phyloP scores from a whole-genome alignment of 257 asterid genomes.

The Fraxinus americana region DNA sequence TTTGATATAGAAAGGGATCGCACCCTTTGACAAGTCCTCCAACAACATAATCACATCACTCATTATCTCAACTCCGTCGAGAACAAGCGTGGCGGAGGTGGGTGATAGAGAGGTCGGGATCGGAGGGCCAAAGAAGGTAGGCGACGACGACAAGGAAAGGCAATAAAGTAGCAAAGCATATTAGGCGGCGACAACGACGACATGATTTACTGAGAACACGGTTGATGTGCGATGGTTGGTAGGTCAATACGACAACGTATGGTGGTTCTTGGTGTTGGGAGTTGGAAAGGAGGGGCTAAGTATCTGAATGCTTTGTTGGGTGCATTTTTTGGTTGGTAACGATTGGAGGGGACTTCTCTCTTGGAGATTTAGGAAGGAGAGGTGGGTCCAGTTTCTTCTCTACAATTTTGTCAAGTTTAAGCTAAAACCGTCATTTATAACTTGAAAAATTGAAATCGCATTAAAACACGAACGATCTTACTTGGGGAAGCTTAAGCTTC shows the following conservation, averaged over 20 bases:
- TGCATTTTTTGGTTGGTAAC: conserved; percentile 34
- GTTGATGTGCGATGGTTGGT: conserved; percentile 43
- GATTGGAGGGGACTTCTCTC: neutral
- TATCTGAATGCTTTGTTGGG: conserved; percentile 30
- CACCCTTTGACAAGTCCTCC: conserved; percentile 73
- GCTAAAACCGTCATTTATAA: too few species aligned
- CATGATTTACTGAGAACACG: conserved; percentile 40
- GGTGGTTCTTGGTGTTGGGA: conserved; percentile 32
- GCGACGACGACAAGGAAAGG: conserved; percentile 54
- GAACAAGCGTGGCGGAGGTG: conserved; percentile 69
- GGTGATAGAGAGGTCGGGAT: conserved; percentile 66
- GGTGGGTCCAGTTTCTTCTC: neutral
- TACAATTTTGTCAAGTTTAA: conserved; percentile 16
- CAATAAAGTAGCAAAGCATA: conserved; percentile 41
- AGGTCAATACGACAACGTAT: conserved; percentile 57
- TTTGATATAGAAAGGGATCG: conserved; percentile 59
- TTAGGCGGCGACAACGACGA: conserved; percentile 43
- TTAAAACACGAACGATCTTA: too few species aligned
- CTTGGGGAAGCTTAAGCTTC: too few species aligned
- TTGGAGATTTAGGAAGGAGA: conserved; percentile 9
- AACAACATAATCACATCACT: conserved; percentile 60
- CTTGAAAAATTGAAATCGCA: too few species aligned
- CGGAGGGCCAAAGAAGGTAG: conserved; percentile 79
- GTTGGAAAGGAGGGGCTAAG: conserved; percentile 54
- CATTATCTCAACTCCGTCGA: conserved; percentile 61